These are phyloP conservation scores for Aspergillus carbonarius DNA, from an alignment of 2,329 filamentous ascomycete genomes.

Conservation along the genomic window DNA sequence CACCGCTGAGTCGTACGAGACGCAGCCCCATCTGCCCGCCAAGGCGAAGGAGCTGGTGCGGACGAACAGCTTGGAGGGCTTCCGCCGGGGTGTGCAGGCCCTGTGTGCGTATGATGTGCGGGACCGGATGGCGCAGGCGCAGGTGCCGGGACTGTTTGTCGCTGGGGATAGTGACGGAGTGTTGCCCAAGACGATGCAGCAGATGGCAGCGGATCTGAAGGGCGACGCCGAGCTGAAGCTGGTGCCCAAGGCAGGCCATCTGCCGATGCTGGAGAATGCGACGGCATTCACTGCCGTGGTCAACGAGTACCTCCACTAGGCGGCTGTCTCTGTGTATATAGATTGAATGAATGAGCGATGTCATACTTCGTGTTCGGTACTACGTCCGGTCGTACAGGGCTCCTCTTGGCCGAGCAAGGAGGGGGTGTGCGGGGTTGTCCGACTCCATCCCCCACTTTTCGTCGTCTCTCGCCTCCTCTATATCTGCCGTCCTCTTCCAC, in stretches of 20 bases:
- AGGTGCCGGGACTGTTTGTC: constrained; percentile 59
- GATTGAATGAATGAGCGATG: background rate
- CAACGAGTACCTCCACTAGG: constrained; percentile 52
- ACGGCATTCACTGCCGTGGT: constrained; percentile 66
- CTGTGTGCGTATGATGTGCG: constrained; percentile 55
- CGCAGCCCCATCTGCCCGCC: constrained; percentile 50
- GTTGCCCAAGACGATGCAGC: constrained; percentile 75
- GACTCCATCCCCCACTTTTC: background rate
- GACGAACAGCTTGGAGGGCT: constrained; percentile 67
- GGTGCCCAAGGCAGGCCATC: constrained; percentile 70
- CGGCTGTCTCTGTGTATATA: background rate
- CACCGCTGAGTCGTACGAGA: constrained; percentile 57
- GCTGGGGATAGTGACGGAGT: constrained; percentile 73
- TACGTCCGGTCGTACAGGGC: too few relatives aligned
- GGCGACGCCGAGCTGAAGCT: constrained; percentile 60
- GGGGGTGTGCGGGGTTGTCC: background rate
- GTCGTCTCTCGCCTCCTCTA: too few relatives aligned
- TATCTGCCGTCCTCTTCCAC: too few relatives aligned
- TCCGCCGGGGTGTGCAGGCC: constrained; percentile 75
- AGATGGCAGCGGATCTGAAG: constrained; percentile 63
- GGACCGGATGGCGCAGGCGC: constrained; percentile 39
- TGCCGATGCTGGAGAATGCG: constrained; percentile 80
- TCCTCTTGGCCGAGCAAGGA: too few relatives aligned
- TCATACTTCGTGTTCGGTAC: background rate
- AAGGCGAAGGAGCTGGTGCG: constrained; percentile 68